Evolutionary conservation across 495 filamentous ascomycete genomes (phyloP).

Genomic region (Penicillium desertorum): DNA sequence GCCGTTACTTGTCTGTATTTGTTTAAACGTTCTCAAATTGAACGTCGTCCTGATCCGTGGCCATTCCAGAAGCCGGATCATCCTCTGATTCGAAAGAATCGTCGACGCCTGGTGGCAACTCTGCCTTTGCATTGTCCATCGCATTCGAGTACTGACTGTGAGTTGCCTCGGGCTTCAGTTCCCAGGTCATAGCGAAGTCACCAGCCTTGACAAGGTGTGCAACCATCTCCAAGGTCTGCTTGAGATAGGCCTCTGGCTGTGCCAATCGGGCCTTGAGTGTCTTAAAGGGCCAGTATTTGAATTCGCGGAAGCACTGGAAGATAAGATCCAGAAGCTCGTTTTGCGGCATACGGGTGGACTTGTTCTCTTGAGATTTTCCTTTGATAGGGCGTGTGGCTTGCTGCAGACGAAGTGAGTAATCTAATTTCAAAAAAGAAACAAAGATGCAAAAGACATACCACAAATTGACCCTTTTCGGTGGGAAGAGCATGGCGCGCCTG

Average conservation of each 20-base stretch:
- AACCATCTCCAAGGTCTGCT: constrained; percentile 77
- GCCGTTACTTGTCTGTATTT: not conserved
- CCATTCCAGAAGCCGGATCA: constrained; percentile 45
- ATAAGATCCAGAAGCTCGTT: constrained; percentile 83
- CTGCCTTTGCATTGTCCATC: constrained; percentile 43
- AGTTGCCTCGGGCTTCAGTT: constrained; percentile 70
- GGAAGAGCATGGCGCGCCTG: constrained; percentile 41
- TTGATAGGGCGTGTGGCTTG: constrained; percentile 41
- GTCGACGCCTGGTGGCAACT: constrained; percentile 45
- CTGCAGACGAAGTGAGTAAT: constrained; percentile 26
- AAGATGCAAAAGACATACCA: constrained; percentile 34
- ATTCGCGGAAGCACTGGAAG: constrained; percentile 75
- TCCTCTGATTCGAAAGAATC: constrained; percentile 48
- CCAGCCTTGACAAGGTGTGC: constrained; percentile 78
- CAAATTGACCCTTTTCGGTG: constrained; percentile 38
- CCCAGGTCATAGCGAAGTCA: constrained; percentile 79
- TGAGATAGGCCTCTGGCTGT: constrained; percentile 91
- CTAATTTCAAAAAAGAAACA: not conserved
- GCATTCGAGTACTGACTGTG: constrained; percentile 53
- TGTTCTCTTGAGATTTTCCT: constrained; percentile 63
- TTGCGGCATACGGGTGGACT: constrained; percentile 80
- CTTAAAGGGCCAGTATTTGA: constrained; percentile 88
- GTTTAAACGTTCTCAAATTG: constrained; percentile 71
- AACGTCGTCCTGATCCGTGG: constrained; percentile 64
- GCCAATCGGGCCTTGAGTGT: constrained; percentile 66